These are phyloP conservation scores for Penicillium cosmopolitanum DNA, from an alignment of 495 filamentous ascomycete species.

Conservation along the genomic window DNA sequence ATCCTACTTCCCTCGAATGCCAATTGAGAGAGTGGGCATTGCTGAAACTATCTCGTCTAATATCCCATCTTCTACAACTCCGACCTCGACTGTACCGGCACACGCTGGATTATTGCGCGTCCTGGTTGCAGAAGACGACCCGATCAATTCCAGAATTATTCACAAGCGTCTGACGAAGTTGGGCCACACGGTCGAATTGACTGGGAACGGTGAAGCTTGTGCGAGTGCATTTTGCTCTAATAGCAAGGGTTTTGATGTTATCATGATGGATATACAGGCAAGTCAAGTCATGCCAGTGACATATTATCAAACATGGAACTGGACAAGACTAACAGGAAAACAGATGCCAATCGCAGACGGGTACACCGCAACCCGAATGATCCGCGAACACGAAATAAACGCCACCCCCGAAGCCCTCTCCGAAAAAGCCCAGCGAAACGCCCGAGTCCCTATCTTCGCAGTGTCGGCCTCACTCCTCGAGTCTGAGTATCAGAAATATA, in stretches of 20 bases:
- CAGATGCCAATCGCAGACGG: constrained; percentile 96
- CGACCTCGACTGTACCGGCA: constrained; percentile 18
- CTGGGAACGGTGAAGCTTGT: constrained; percentile 88
- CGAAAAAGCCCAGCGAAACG: constrained; percentile 57
- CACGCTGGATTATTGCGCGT: constrained; percentile 54
- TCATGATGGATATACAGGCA: constrained; percentile 97
- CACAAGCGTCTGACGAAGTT: constrained; percentile 81
- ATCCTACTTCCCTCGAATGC: constrained; percentile 27
- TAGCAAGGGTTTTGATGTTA: constrained; percentile 68
- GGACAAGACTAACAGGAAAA: too few species aligned
- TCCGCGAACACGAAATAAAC: constrained; percentile 67
- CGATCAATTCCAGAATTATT: constrained; percentile 87
- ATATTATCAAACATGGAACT: constrained; percentile 13
- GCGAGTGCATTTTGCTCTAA: constrained; percentile 67
- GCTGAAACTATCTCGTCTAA: constrained; percentile 13
- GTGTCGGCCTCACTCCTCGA: constrained; percentile 88
- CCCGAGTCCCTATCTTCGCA: constrained; percentile 77
- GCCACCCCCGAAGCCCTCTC: constrained; percentile 47
- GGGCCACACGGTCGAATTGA: constrained; percentile 73
- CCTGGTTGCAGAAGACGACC: constrained; percentile 90
- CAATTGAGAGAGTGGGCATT: background rate
- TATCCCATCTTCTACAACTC: constrained; percentile 10
- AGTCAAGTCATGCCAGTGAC: constrained; percentile 13
- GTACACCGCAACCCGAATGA: constrained; percentile 78
- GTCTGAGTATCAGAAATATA: constrained; percentile 67